These are phyloP conservation scores for Sporisorium exsertum DNA, from an alignment of 1,284 basidiomycete species.

Conservation along the genomic window DNA sequence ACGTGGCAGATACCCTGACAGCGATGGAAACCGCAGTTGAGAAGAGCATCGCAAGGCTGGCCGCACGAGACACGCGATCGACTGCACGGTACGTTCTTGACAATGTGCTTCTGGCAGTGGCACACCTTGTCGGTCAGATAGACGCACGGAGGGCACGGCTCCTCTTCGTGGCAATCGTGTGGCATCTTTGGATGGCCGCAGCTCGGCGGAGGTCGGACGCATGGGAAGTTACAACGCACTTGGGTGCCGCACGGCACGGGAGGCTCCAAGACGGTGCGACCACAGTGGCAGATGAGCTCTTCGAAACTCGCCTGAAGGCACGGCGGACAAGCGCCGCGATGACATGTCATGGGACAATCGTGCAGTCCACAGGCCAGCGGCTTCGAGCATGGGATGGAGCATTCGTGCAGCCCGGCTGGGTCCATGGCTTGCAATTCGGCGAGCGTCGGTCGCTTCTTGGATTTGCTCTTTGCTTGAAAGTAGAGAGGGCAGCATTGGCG, in stretches of 20 bases:
- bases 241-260: conserved; percentile 66
- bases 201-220: conserved; percentile 56
- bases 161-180: conserved; percentile 67
- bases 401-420: conserved; percentile 64
- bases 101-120: conserved; percentile 62
- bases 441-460: conserved; percentile 47
- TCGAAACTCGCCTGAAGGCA: conserved; percentile 67
- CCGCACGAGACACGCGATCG: conserved; percentile 62
- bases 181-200: conserved; percentile 66
- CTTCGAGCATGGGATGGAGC: conserved; percentile 58
- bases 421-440: conserved; percentile 60
- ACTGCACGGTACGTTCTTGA: conserved; percentile 65
- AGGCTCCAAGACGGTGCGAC: conserved; percentile 66
- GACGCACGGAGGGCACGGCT: conserved; percentile 66
- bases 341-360: conserved; percentile 62
- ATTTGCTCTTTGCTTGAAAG: conserved; percentile 60
- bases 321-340: conserved; percentile 66
- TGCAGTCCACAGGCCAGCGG: conserved; percentile 63
- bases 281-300: conserved; percentile 65
- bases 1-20: conserved; percentile 63
- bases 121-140: conserved; percentile 63
- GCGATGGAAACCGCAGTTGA: conserved; percentile 64
- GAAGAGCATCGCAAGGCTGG: conserved; percentile 54
- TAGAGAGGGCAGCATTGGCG: conserved; percentile 63
- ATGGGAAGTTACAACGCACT: conserved; percentile 65